Evolutionary conservation across 2,329 filamentous ascomycete species (phyloP).

Genomic region (Exutisphaerella laricina): DNA sequence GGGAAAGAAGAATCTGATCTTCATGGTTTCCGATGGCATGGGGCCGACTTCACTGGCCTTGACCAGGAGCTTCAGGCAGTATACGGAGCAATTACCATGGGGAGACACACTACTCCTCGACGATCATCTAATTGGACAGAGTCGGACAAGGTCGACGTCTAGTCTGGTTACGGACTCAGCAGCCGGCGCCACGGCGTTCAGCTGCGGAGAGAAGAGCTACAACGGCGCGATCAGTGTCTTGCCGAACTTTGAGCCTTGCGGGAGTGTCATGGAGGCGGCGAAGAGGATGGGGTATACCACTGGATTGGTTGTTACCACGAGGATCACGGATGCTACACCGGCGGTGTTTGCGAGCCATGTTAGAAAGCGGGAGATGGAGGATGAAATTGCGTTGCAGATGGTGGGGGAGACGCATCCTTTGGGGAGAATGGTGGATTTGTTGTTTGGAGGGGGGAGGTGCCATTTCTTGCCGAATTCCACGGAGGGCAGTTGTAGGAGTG

Average conservation of each 20-base stretch:
- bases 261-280: slow-evolving; percentile 87
- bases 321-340: slow-evolving; percentile 91
- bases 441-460: slow-evolving; percentile 88
- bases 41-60: slow-evolving; percentile 84
- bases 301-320: slow-evolving; percentile 88
- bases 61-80: slow-evolving; percentile 81
- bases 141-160: slow-evolving; percentile 75
- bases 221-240: slow-evolving; percentile 92
- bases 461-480: slow-evolving; percentile 84
- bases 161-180: slow-evolving; percentile 91
- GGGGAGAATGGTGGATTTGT: slow-evolving; percentile 81
- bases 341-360: slow-evolving; percentile 93
- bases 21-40: slow-evolving; percentile 99
- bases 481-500: slow-evolving; percentile 71
- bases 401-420: slow-evolving; percentile 74
- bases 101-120: slow-evolving; percentile 76
- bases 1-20: slow-evolving; percentile 87
- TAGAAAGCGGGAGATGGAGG: slow-evolving; percentile 70
- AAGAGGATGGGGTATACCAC: slow-evolving; percentile 88
- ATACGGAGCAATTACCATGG: slow-evolving; percentile 64
- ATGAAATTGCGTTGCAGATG: slow-evolving; percentile 88
- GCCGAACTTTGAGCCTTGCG: slow-evolving; percentile 79
- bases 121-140: slow-evolving; percentile 82
- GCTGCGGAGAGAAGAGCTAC: slow-evolving; percentile 88
- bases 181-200: slow-evolving; percentile 95